Evolutionary conservation across 192 early-diverging fungal species (phyloP), one percentile per base, ranked within the genome.

Genomic region (Glomus cerebriforme): DNA sequence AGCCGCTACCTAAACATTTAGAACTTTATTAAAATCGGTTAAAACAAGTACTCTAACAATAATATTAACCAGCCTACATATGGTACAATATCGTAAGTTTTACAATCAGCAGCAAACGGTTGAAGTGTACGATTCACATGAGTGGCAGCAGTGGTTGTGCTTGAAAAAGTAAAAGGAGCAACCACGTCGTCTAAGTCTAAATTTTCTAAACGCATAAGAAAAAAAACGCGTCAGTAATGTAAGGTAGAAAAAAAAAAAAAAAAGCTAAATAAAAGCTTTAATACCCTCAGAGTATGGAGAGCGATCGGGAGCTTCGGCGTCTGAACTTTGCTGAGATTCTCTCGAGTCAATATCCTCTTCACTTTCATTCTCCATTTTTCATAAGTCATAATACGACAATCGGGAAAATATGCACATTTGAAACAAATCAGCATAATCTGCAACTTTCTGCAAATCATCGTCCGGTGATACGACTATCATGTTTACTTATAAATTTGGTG

Each of bases 1-100:
- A 1, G 92, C 92, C 3, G 89, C 78, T 22, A 80, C 88, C 91
- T 92, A 78, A 17, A 37, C 26, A 45, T 34, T 12, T 45, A 26
- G 7, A 31, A 27, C 47, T 27, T n/a, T 29, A 35, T 80, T 19
- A 63, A 34, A 0, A 5, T 29, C 35, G 7, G 59, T 13, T 26
- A 17, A 54, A 32, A 19, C 0, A 22, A 59, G 9, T 43, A 45
- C 39, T 54, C 37, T 34, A 32, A 29, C 2, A n/a, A 39, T 10
- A 31, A 24, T 26, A 63, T 29, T 32, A 78, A 35, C 1, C 3
- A 65, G 54, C 78, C 80, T 83, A 85, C 86, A 13, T 37, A 64
- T 37, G 86, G 86, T 32, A 87, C 81, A 49, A 87, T 87, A 17
- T 83, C 83, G 62, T 85, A 87, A 3, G 80, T 79, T 69, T 79